A percentile compares a stretch with the other conserved stretches of the same genome.
Conservation (phyloP, 2,329 filamentous ascomycete genomes). For the Mycosphaerella sp. region DNA sequence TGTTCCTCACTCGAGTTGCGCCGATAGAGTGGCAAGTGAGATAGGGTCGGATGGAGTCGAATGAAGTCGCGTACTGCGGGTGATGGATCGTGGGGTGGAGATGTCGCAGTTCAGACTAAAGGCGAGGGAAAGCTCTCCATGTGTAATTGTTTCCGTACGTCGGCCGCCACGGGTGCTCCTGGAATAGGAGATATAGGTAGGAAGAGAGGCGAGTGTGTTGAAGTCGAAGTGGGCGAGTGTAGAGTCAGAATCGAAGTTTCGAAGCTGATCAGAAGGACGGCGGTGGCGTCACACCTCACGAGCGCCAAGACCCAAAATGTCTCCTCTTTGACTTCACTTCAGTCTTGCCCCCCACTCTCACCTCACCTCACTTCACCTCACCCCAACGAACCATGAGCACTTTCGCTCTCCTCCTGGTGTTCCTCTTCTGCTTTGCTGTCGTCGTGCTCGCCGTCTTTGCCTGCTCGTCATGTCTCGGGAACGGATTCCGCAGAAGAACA, state of each 20-base stretch:
- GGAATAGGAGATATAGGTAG: neutral
- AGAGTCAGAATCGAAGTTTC: neutral
- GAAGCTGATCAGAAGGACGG: neutral
- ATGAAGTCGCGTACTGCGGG: conserved; percentile 2
- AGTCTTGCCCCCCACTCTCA: neutral
- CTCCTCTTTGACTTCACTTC: neutral
- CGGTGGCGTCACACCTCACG: conserved; percentile 1
- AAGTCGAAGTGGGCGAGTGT: neutral
- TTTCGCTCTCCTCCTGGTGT: conserved; percentile 21
- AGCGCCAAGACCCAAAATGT: conserved; percentile 3
- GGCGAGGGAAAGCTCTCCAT: conserved; percentile 36
- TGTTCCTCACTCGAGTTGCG: conserved; percentile 13
- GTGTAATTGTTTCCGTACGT: conserved; percentile 14
- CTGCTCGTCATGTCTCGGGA: conserved; percentile 51
- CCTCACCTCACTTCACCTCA: neutral
- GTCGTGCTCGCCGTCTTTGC: conserved; percentile 43
- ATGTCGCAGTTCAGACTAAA: conserved; percentile 18
- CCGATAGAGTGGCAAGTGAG: conserved; percentile 7
- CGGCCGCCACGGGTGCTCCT: conserved; percentile 14
- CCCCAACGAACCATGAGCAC: conserved; percentile 16
- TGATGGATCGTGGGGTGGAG: conserved; percentile 2
- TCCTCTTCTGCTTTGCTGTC: conserved; percentile 24
- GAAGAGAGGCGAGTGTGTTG: conserved; percentile 1
- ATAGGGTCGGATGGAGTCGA: neutral
- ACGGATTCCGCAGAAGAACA: conserved; percentile 46